Percentiles rank a stretch among this genome's conserved stretches.
Conservation (phyloP, 306 rosid genomes). For the Ormosia semicastrata region DNA sequence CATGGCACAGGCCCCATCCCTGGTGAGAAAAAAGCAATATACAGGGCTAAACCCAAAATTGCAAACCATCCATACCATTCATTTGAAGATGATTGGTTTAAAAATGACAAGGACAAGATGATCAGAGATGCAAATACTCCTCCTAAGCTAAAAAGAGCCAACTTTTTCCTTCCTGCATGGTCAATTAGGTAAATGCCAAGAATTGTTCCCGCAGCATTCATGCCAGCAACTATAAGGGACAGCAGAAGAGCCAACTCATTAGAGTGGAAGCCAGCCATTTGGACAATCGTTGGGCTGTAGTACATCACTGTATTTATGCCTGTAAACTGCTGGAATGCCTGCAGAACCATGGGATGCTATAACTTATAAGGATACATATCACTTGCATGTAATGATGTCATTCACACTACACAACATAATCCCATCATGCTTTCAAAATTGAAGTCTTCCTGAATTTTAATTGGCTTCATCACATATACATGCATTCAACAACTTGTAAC, state of each 20-base stretch:
- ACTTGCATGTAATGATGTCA: not conserved
- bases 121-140: constrained; percentile 67
- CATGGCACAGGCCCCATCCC: constrained; percentile 98
- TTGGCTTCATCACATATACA: not conserved
- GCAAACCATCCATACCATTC: constrained; percentile 65
- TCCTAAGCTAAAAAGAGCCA: constrained; percentile 69
- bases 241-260: constrained; percentile 76
- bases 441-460: not conserved
- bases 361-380: not conserved
- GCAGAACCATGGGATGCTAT: constrained; percentile 17
- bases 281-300: constrained; percentile 88
- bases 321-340: constrained; percentile 87
- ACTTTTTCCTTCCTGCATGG: constrained; percentile 56
- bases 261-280: constrained; percentile 81
- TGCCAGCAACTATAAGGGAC: constrained; percentile 67
- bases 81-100: constrained; percentile 34
- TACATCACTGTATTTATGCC: constrained; percentile 94
- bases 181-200: constrained; percentile 88
- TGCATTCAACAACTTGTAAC: not conserved
- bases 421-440: not conserved
- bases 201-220: constrained; percentile 74
- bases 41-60: constrained; percentile 57
- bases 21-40: constrained; percentile 68
- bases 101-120: constrained; percentile 51
- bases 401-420: not conserved